Evolutionary conservation across 345 rosid species (phyloP).

Genomic region (Populus simonii): DNA sequence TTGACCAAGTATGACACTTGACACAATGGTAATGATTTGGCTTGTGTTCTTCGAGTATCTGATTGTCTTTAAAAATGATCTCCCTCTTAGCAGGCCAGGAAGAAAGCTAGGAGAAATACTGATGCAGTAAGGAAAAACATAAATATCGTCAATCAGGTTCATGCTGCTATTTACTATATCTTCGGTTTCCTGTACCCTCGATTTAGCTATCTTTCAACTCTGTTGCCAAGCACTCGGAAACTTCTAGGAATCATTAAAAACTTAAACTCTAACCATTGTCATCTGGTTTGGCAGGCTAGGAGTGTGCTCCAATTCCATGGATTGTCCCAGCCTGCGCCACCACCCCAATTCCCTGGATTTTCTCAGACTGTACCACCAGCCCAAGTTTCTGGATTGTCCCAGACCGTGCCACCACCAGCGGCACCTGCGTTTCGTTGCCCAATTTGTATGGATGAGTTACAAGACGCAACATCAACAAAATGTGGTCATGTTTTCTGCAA

Average conservation of each 20-base stretch:
- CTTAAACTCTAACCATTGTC: background rate
- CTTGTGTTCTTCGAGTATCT: background rate
- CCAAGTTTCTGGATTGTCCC: background rate
- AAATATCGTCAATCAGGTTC: background rate
- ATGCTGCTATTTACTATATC: background rate
- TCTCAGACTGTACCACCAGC: background rate
- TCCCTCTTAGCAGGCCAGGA: background rate
- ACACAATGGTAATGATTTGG: background rate
- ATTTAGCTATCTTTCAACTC: background rate
- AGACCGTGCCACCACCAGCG: background rate
- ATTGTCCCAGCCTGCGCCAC: background rate
- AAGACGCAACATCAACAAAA: conserved; percentile 26
- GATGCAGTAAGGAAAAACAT: background rate
- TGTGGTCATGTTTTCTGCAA: conserved; percentile 37
- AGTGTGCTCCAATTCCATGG: background rate
- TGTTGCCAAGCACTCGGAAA: background rate
- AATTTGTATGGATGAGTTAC: conserved; percentile 24
- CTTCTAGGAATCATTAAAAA: background rate
- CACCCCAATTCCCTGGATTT: background rate
- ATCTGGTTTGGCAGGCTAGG: background rate
- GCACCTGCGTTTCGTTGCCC: conserved; percentile 13
- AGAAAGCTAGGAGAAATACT: background rate
- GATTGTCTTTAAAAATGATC: background rate
- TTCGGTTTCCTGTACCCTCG: background rate
- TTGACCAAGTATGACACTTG: background rate